phyloP scores from a whole-genome alignment of 2,329 filamentous ascomycete genomes.

The Amesomyces nigricolor region DNA sequence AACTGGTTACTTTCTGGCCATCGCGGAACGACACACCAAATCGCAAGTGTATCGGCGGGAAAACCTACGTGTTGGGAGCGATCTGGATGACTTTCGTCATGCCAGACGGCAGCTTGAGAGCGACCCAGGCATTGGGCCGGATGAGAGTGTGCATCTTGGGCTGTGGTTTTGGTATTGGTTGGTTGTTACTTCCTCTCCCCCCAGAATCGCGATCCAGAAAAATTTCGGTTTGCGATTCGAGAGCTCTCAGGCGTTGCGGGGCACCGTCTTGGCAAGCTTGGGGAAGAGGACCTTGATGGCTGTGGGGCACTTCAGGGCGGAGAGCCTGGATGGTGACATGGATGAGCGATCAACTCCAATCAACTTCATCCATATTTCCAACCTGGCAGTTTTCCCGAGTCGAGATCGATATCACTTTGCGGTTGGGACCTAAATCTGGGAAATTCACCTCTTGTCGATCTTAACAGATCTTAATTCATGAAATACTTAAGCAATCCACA shows the following conservation, averaged over 20 bases:
- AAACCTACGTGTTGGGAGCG: slow-evolving; percentile 53
- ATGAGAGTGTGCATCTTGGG: slow-evolving; percentile 40
- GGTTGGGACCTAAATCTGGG: no score
- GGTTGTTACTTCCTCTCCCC: neutral
- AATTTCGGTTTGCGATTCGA: neutral
- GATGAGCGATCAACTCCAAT: neutral
- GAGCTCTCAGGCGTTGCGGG: slow-evolving; percentile 4
- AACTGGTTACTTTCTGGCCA: slow-evolving; percentile 11
- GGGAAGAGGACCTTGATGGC: slow-evolving; percentile 12
- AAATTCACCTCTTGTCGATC: no score
- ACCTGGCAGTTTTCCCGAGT: no score
- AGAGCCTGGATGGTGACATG: neutral
- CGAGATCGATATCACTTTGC: no score
- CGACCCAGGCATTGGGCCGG: slow-evolving; percentile 56
- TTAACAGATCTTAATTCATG: no score
- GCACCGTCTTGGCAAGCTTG: neutral
- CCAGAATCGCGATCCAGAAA: neutral
- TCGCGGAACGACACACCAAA: neutral
- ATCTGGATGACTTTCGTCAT: slow-evolving; percentile 53
- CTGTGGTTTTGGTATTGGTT: neutral
- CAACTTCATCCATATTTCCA: no score
- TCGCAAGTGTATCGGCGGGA: neutral
- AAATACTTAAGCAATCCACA: no score
- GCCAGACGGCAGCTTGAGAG: slow-evolving; percentile 54
- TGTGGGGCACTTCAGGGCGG: neutral